Base-by-base conservation (phyloP, 345 rosid genomes). In the Aurinia saxatilis region DNA sequence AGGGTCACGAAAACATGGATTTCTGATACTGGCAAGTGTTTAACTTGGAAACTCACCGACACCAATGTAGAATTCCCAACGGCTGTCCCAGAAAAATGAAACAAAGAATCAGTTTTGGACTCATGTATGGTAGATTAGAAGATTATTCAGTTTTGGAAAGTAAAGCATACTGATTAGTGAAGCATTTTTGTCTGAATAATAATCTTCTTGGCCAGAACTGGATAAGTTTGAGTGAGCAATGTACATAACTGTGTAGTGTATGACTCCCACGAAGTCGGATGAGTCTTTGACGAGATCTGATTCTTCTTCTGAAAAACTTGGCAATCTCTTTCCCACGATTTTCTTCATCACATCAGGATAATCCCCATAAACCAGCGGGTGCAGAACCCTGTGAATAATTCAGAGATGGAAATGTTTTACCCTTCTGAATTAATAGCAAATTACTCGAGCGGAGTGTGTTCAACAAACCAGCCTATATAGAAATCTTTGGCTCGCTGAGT, bases 361-460 rank as follows among this genome's bases (percentile, higher is more conserved):
- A 50, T 89, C 86, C 15, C 96, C 91, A 53, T 55, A 78, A 14
- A 82, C 71, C 73, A 89, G 57, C 1, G 95, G 91, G 62, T 86
- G 60, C n/a, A 70, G 36, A 40, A 80, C 39, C 91, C 95, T 89
- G 13, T 7, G n/a, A n/a, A n/a, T n/a, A 35, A 17, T 29, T 17
- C 37, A 57, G 3, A 57, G 6, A 40, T 40, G 53, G 7, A n/a
- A 46, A 18, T 33, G 16, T 50, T 48, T 48, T 19, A 16, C 19
- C 46, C 10, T 15, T 8, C n/a, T n/a, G n/a, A n/a, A n/a, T n/a
- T n/a, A n/a, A n/a, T n/a, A n/a, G n/a, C n/a, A n/a, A n/a, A n/a
- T n/a, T n/a, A n/a, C n/a, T n/a, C n/a, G n/a, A n/a, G n/a, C n/a
- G n/a, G n/a, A n/a, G n/a, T n/a, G n/a, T 7, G 45, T 50, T 25